Evolutionary conservation across 2,329 filamentous ascomycete genomes (phyloP).

Genomic region (Harringtonia aguacate): DNA sequence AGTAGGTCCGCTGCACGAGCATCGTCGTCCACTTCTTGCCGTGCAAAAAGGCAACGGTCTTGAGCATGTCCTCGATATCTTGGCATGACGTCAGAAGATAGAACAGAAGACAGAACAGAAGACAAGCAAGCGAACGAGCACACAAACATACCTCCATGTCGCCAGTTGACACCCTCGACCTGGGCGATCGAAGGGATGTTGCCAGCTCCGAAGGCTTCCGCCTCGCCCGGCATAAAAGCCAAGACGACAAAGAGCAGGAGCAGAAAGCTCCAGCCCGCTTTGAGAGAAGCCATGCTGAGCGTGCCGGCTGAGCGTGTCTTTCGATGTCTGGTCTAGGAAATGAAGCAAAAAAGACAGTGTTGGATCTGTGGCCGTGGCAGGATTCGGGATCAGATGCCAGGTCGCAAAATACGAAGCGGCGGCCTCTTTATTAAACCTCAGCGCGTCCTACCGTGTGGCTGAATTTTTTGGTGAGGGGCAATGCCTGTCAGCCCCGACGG

Average conservation of each 20-base stretch:
- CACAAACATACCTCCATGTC: conserved; percentile 51
- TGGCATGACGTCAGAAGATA: neutral
- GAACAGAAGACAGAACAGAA: neutral
- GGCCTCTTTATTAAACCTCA: neutral
- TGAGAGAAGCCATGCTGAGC: conserved; percentile 33
- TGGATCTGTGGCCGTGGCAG: no score
- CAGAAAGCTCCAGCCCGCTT: conserved; percentile 36
- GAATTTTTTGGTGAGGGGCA: neutral
- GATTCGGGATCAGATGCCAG: no score
- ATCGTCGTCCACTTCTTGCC: conserved; percentile 79
- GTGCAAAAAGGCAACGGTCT: conserved; percentile 63
- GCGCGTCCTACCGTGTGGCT: neutral
- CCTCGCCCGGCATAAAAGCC: conserved; percentile 44
- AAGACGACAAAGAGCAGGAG: conserved; percentile 43
- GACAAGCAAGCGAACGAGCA: neutral
- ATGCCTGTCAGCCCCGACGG: neutral
- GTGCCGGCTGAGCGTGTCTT: neutral
- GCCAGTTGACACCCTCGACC: conserved; percentile 59
- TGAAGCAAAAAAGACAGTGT: no score
- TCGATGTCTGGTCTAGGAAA: no score
- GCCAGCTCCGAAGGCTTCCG: conserved; percentile 55
- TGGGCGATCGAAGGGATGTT: conserved; percentile 59
- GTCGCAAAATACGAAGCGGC: no score
- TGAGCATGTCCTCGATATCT: conserved; percentile 76
- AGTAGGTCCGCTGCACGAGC: conserved; percentile 69